Percentiles rank a stretch among this genome's conserved stretches.
Evolutionary conservation across 257 asterid genomes (phyloP).

Genomic region (Nicotiana tomentosiformis): DNA sequence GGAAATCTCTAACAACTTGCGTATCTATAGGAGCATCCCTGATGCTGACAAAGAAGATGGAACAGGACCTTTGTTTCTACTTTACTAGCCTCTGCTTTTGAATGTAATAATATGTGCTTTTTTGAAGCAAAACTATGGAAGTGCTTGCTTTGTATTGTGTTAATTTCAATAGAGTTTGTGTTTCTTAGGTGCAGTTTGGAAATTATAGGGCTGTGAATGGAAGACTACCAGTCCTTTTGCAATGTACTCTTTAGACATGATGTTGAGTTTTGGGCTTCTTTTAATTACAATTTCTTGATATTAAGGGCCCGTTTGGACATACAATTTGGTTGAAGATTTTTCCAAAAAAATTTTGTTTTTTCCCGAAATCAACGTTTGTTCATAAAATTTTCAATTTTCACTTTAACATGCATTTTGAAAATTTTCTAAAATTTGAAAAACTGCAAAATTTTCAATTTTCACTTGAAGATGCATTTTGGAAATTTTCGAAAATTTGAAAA

Average conservation of each 20-base stretch:
- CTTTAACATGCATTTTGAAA: too few species aligned
- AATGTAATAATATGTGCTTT: neutral
- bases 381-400: too few species aligned
- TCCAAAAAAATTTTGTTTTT: too few species aligned
- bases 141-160: neutral
- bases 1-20: constrained; percentile 50
- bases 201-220: neutral
- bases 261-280: neutral
- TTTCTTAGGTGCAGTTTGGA: neutral
- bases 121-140: neutral
- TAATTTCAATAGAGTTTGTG: neutral
- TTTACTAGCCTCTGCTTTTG: constrained; percentile 8
- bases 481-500: too few species aligned
- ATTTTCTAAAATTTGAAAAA: too few species aligned
- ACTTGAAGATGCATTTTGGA: too few species aligned
- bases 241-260: neutral
- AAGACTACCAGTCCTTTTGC: neutral
- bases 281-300: neutral
- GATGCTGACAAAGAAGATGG: constrained; percentile 48
- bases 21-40: constrained; percentile 51
- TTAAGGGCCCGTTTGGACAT: neutral
- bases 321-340: too few species aligned
- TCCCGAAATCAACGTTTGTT: too few species aligned
- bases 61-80: constrained; percentile 44
- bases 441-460: too few species aligned